phyloP scores from a whole-genome alignment of 768 basidiomycete species.

The Neoboletus magnificus region DNA sequence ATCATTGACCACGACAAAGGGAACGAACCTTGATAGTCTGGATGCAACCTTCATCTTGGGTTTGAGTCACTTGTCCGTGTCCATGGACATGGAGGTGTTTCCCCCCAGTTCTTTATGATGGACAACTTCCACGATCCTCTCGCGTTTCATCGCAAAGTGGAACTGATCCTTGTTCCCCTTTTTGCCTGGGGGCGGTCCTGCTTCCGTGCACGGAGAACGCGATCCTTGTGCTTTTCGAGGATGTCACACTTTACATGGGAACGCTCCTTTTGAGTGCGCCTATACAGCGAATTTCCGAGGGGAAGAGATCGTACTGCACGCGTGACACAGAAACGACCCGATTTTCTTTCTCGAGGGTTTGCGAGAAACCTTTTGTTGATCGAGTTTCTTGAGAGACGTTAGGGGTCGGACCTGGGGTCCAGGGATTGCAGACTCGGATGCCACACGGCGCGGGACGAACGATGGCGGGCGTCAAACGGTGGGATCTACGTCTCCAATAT shows the following conservation, averaged over 20 bases:
- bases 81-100: conserved; percentile 78
- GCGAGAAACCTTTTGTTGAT: conserved; percentile 24
- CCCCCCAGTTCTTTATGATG: conserved; percentile 86
- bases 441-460: too few species aligned
- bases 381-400: conserved; percentile 38
- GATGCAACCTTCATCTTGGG: conserved; percentile 94
- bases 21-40: conserved; percentile 71
- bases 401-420: conserved; percentile 90
- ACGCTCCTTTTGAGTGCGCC: conserved; percentile 93
- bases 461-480: too few species aligned
- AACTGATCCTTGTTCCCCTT: conserved; percentile 99
- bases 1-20: not conserved
- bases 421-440: conserved; percentile 79
- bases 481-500: too few species aligned
- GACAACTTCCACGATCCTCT: conserved; percentile 82
- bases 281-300: conserved; percentile 79
- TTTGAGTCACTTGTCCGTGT: conserved; percentile 94
- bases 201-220: conserved; percentile 93
- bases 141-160: conserved; percentile 93
- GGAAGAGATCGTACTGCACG: conserved; percentile 54
- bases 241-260: conserved; percentile 85
- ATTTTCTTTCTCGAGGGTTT: not conserved
- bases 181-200: conserved; percentile 85
- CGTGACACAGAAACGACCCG: not conserved
- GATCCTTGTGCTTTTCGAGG: conserved; percentile 97